Evolutionary conservation across 2,329 filamentous ascomycete species (phyloP).

Genomic region (Ilyonectria sp.): DNA sequence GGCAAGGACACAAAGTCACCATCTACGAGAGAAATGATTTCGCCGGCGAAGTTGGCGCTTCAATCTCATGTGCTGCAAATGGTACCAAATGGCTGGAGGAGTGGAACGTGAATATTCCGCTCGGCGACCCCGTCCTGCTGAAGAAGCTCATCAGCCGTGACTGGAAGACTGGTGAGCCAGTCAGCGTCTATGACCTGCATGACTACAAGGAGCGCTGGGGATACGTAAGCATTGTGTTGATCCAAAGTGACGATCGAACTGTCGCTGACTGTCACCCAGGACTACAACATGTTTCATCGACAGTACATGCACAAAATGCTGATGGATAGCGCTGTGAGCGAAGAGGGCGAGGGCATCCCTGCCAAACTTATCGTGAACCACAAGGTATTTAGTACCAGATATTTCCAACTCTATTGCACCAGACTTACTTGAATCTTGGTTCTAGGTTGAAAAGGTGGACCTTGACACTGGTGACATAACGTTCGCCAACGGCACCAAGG

Average conservation of each 20-base stretch:
- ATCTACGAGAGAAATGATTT: conserved; percentile 72
- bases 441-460: conserved; percentile 66
- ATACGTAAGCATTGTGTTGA: conserved; percentile 63
- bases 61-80: conserved; percentile 74
- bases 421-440: neutral
- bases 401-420: too few species aligned
- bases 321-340: conserved; percentile 69
- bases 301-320: conserved; percentile 79
- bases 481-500: conserved; percentile 66
- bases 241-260: too few species aligned
- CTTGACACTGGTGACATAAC: conserved; percentile 63
- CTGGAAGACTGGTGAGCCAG: conserved; percentile 77
- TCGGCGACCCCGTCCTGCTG: conserved; percentile 76
- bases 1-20: conserved; percentile 64
- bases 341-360: conserved; percentile 65
- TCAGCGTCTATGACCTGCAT: conserved; percentile 73
- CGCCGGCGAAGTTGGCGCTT: conserved; percentile 74
- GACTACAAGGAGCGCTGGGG: conserved; percentile 78
- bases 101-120: conserved; percentile 74
- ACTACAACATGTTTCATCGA: conserved; percentile 78
- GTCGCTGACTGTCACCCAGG: conserved; percentile 59
- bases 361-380: conserved; percentile 71
- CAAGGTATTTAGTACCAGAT: conserved; percentile 52
- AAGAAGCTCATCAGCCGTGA: conserved; percentile 78
- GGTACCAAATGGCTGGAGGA: conserved; percentile 75